Evolutionary conservation across 257 asterid species (phyloP), one percentile per base, ranked within the genome.

Genomic region (Linaria vulgaris): DNA sequence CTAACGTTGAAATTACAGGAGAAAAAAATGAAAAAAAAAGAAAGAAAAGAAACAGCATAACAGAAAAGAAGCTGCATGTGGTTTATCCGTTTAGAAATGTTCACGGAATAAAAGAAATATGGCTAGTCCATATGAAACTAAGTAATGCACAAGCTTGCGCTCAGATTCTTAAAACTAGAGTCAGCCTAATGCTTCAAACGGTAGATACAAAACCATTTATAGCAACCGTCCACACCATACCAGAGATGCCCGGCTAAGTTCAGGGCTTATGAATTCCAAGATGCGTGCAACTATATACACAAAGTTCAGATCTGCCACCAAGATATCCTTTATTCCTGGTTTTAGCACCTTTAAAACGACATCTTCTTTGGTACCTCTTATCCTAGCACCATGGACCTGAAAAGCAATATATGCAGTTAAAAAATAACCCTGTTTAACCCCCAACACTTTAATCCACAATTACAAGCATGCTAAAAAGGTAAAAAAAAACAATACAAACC

Each of bases 241-340:
- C 97, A 92, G 87, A 72, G 99, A 92, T 73, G 99, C 77, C 37
- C 99, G 95, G 77, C 88, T 87, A 63, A 92, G 76, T 56, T 89
- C 97, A 49, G 99, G 99, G 76, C 94, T 92, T 88, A 92, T 72
- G 66, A 89, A 92, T 81, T 92, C 97, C 85, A 92, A 77, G 76
- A 87, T 76, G 51, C 97, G 95, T 34, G 97, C 96, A 60, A 80
- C 97, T 79, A 92, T 45, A 66, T 89, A 92, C 17, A 92, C 85
- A 71, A 92, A 92, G 78, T 92, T 92, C 72, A 92, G 74, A 78
- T 92, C 99, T 39, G 99, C 99, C 20, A 89, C 91, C 72, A 92
- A 80, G 59, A 83, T 71, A 69, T 92, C 97, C 71, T 89, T 86
- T 61, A 89, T 87, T 70, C 99, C 99, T 56, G 99, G 99, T 76